A percentile compares a stretch with the other conserved stretches of the same genome.
These are phyloP conservation scores for Dioscorea dumetorum DNA, from an alignment of 106 monocot species.

Conservation along the genomic window DNA sequence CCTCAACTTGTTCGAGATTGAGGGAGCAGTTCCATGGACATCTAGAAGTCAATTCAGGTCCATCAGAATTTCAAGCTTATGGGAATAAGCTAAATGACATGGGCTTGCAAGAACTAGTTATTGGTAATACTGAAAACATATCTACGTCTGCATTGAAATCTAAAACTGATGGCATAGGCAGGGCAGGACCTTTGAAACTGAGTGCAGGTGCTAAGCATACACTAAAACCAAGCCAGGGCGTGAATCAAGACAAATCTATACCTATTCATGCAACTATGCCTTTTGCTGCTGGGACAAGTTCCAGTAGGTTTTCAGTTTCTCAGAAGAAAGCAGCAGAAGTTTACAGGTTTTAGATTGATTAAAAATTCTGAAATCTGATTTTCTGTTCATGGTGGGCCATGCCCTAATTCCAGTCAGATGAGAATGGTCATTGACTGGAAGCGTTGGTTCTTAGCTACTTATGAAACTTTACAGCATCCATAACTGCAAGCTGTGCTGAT, in stretches of 20 bases:
- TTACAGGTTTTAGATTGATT: conserved; percentile 39
- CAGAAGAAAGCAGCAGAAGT: conserved; percentile 38
- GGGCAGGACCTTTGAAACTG: conserved; percentile 35
- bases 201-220: conserved; percentile 50
- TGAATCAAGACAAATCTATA: conserved; percentile 21
- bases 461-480: too few species aligned
- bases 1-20: neutral
- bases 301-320: conserved; percentile 15
- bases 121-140: conserved; percentile 7
- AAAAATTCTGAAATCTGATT: too few species aligned
- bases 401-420: too few species aligned
- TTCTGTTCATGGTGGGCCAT: too few species aligned
- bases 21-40: conserved; percentile 8
- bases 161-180: conserved; percentile 8
- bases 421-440: too few species aligned
- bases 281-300: conserved; percentile 19
- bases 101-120: neutral
- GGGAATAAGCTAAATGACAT: conserved; percentile 2
- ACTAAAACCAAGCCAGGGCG: conserved; percentile 29
- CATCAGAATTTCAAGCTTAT: conserved; percentile 5
- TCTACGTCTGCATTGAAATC: neutral
- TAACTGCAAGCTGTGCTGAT: too few species aligned
- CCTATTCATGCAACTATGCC: conserved; percentile 38
- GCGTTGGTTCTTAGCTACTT: too few species aligned
- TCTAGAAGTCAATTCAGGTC: neutral